Percentiles rank a stretch among this genome's conserved stretches.
Evolutionary conservation across 2,329 filamentous ascomycete genomes (phyloP).

Genomic region (Colletotrichum eremochloae): DNA sequence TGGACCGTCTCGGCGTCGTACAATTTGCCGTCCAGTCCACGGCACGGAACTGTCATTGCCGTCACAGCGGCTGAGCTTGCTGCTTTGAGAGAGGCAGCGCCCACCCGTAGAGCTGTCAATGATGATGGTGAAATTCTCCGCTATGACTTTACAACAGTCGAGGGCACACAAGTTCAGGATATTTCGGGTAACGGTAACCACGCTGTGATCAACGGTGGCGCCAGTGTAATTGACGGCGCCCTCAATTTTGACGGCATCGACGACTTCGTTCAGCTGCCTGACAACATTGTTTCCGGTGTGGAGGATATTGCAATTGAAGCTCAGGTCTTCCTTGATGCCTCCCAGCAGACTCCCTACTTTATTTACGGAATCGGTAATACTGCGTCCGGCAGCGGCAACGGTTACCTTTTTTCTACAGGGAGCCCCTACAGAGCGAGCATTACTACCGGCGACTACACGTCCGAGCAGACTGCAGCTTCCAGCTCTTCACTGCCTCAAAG

Average conservation of each 20-base stretch:
- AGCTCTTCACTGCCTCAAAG: slow-evolving; percentile 41
- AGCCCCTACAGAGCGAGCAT: slow-evolving; percentile 45
- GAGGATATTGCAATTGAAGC: slow-evolving; percentile 43
- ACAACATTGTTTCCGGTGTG: slow-evolving; percentile 43
- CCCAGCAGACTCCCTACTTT: slow-evolving; percentile 45
- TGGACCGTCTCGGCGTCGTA: slow-evolving; percentile 63
- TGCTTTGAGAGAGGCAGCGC: slow-evolving; percentile 46
- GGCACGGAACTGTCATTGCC: slow-evolving; percentile 67
- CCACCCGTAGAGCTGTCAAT: slow-evolving; percentile 30
- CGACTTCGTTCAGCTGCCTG: slow-evolving; percentile 45
- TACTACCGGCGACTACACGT: slow-evolving; percentile 42
- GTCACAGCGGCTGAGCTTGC: slow-evolving; percentile 62
- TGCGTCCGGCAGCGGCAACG: slow-evolving; percentile 40
- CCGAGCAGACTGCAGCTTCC: slow-evolving; percentile 42
- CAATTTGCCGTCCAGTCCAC: slow-evolving; percentile 62
- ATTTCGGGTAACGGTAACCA: slow-evolving; percentile 44
- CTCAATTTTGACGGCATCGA: slow-evolving; percentile 46
- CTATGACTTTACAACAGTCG: slow-evolving; percentile 43
- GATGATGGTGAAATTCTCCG: slow-evolving; percentile 43
- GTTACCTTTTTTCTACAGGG: slow-evolving; percentile 46
- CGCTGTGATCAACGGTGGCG: slow-evolving; percentile 43
- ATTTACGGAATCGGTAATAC: slow-evolving; percentile 47
- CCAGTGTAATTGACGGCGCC: slow-evolving; percentile 38
- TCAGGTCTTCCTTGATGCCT: slow-evolving; percentile 42
- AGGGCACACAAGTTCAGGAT: slow-evolving; percentile 41